Evolutionary conservation across 768 basidiomycete species (phyloP).

Genomic region (Russula emetica): DNA sequence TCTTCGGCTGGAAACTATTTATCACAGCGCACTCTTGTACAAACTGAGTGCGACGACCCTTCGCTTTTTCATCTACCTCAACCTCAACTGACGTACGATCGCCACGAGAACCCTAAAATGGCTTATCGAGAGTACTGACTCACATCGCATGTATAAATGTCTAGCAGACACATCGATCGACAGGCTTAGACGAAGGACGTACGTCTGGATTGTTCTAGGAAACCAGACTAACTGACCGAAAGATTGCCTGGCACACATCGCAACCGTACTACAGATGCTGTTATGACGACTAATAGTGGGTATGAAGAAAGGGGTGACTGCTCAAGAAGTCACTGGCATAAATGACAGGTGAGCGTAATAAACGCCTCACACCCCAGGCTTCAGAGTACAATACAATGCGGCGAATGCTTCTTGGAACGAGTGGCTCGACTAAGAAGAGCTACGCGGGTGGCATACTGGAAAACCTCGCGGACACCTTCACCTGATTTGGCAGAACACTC

Average conservation of each 20-base stretch:
- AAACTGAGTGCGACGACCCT: no score
- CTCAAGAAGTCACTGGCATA: conserved; percentile 11
- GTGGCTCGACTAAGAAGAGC: conserved; percentile 67
- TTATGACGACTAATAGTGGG: conserved; percentile 40
- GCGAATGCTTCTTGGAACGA: conserved; percentile 39
- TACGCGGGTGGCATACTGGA: conserved; percentile 94
- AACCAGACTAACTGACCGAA: conserved; percentile 26
- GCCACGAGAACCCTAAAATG: no score
- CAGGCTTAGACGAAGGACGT: conserved; percentile 10
- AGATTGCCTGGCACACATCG: conserved; percentile 22
- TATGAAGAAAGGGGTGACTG: conserved; percentile 31
- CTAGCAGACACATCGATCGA: conserved; percentile 10
- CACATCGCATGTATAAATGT: conserved; percentile 7
- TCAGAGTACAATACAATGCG: conserved; percentile 44
- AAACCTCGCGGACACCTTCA: conserved; percentile 96
- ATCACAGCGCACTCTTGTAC: background rate
- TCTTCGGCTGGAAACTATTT: background rate
- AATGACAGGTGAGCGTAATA: conserved; percentile 15
- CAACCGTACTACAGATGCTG: conserved; percentile 30
- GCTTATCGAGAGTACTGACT: background rate
- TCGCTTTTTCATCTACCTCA: background rate
- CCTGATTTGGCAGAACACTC: conserved; percentile 97
- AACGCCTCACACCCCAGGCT: conserved; percentile 13
- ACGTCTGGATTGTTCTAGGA: conserved; percentile 21
- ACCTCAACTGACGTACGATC: background rate